phyloP scores from a whole-genome alignment of 768 basidiomycete species.

The Myochromella boudieri region DNA sequence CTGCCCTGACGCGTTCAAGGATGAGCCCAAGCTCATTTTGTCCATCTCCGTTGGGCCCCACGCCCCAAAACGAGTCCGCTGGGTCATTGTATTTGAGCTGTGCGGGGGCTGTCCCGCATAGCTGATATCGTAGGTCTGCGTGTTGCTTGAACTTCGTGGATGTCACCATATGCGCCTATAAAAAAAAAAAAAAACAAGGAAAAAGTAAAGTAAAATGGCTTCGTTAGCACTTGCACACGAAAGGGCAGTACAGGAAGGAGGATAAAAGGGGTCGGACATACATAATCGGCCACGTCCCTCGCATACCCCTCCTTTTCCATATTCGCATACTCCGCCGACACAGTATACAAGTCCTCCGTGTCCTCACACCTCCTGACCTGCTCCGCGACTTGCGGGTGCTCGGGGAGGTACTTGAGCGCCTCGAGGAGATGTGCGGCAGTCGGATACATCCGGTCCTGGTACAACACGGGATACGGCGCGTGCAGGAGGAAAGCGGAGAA shows the following conservation, averaged over 20 bases:
- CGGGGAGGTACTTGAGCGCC: conserved; percentile 64
- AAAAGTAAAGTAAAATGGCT: conserved; percentile 12
- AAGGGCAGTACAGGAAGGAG: too few species aligned
- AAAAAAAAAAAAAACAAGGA: background rate
- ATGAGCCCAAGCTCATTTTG: conserved; percentile 64
- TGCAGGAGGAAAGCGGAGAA: conserved; percentile 60
- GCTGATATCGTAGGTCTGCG: conserved; percentile 45
- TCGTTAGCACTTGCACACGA: conserved; percentile 47
- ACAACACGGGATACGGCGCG: conserved; percentile 61
- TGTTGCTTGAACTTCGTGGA: conserved; percentile 74
- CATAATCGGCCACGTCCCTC: too few species aligned
- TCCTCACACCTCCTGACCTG: conserved; percentile 43
- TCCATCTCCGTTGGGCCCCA: conserved; percentile 47
- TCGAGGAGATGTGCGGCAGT: conserved; percentile 77
- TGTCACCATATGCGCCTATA: conserved; percentile 69
- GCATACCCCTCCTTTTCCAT: too few species aligned
- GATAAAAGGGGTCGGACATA: too few species aligned
- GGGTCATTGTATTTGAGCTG: conserved; percentile 54
- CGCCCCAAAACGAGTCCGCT: conserved; percentile 66
- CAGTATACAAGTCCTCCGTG: conserved; percentile 36
- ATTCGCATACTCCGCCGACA: conserved; percentile 29
- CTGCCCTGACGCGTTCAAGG: conserved; percentile 49
- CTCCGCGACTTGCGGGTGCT: conserved; percentile 54
- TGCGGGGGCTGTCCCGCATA: conserved; percentile 50
- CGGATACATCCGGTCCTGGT: conserved; percentile 55